Base-by-base conservation (phyloP, 1,284 basidiomycete species). In the Boletellus deceptivus region DNA sequence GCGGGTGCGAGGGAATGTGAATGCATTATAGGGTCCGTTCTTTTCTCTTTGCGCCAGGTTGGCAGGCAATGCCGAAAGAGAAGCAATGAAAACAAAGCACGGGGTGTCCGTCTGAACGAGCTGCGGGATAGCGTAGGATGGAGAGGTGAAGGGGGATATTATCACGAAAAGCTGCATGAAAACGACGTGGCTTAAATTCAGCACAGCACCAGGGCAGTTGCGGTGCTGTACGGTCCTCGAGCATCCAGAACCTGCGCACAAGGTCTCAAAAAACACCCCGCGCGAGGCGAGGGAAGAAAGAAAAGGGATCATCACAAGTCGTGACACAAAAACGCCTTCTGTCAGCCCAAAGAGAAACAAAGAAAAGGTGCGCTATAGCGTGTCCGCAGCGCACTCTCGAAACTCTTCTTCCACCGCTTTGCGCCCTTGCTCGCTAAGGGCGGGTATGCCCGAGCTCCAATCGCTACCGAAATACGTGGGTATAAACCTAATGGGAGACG, bases 391-490 rank as follows among this genome's bases (percentile, higher is more conserved):
- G 14, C 45, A 45, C 43, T 66, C 68, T n/a, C 33, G 48, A 13
- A 90, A 62, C 68, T 93, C 90, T 54, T 85, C 84, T 64, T 87
- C 78, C 13, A 94, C 69, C 2, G 84, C 89, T 58, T 77, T 75
- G 49, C 72, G 70, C 5, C 92, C 93, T 37, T 79, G 84, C 1
- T 74, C 76, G 0, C 91, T 94, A 18, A 98, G 76, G 22, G 58
- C 68, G 1, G 93, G 85, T 50, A 83, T 76, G 2, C 95, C 96
- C n/a, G 79, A 78, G 17, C 76, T 77, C 54, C 88, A 77, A 50
- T 89, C 82, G 48, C 77, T 72, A 58, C 88, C 84, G 63, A 98
- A 98, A 70, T 85, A 97, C 27, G 71, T 68, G 7, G 95, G 91
- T 27, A 83, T 73, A 65, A 93, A 94, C 55, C 93, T 96, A 57